A percentile compares a stretch with the other conserved stretches of the same genome.
These are phyloP conservation scores for Cryomyces minteri DNA, from an alignment of 495 filamentous ascomycete species.

Conservation along the genomic window DNA sequence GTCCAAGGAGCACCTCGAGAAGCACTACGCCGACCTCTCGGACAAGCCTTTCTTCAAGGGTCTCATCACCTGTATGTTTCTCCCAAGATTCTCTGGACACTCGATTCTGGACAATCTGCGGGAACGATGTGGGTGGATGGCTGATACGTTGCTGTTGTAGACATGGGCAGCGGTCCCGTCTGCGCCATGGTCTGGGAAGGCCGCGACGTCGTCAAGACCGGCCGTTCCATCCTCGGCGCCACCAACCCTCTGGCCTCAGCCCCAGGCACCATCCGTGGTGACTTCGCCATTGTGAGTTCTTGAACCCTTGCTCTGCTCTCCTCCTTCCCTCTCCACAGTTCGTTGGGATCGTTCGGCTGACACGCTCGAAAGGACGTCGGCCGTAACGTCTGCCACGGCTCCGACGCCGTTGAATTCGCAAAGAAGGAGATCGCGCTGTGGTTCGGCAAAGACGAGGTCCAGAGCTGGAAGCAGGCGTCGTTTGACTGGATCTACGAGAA, in stretches of 20 bases:
- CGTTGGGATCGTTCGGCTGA: background rate
- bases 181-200: constrained; percentile 99
- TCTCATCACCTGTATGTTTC: constrained; percentile 56
- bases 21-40: constrained; percentile 87
- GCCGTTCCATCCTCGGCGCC: constrained; percentile 86
- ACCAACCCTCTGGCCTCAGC: constrained; percentile 90
- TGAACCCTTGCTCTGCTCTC: no score
- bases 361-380: constrained; percentile 47
- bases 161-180: constrained; percentile 95
- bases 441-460: constrained; percentile 75
- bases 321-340: no score
- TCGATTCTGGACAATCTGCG: background rate
- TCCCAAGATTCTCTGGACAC: background rate
- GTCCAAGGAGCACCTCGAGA: constrained; percentile 82
- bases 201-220: constrained; percentile 92
- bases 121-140: background rate
- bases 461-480: constrained; percentile 60
- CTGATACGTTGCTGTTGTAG: constrained; percentile 22
- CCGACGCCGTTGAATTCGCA: constrained; percentile 92
- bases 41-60: constrained; percentile 93
- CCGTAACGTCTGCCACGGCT: constrained; percentile 99
- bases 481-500: constrained; percentile 96
- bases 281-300: constrained; percentile 27
- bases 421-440: constrained; percentile 98
- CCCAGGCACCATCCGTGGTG: constrained; percentile 94